Percentiles rank a stretch among this genome's conserved stretches.
Evolutionary conservation across 306 rosid genomes (phyloP).

Genomic region (Gleditsia sinensis): DNA sequence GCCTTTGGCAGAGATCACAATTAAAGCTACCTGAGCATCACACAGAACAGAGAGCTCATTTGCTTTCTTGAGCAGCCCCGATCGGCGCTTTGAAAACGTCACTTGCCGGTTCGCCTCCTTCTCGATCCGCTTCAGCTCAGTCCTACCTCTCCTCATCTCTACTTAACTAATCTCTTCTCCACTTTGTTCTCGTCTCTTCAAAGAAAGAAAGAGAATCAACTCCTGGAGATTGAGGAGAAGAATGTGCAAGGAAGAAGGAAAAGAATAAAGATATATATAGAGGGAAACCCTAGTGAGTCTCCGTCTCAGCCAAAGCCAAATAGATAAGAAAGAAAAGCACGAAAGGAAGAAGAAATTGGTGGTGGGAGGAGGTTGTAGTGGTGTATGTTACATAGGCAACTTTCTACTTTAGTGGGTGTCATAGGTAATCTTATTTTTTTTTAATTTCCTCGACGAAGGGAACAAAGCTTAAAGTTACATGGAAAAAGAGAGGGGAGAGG

Average conservation of each 20-base stretch:
- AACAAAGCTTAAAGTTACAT: too few species aligned
- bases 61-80: constrained; percentile 81
- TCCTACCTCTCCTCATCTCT: constrained; percentile 85
- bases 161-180: background rate
- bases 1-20: constrained; percentile 76
- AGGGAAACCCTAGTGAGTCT: constrained; percentile 45
- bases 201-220: background rate
- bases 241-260: constrained; percentile 2
- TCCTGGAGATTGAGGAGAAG: too few species aligned
- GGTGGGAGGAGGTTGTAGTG: too few species aligned
- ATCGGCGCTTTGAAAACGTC: constrained; percentile 72
- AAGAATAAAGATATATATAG: background rate
- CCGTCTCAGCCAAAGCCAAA: too few species aligned
- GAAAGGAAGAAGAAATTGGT: constrained; percentile 1
- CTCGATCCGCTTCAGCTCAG: constrained; percentile 85
- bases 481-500: too few species aligned
- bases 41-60: constrained; percentile 86
- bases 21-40: constrained; percentile 81
- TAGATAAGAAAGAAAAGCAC: too few species aligned
- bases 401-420: background rate
- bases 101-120: constrained; percentile 85
- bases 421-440: too few species aligned
- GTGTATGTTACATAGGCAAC: background rate
- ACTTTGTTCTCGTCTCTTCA: background rate
- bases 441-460: too few species aligned